Evolutionary conservation across 2,329 filamentous ascomycete species (phyloP), one percentile per base, ranked within the genome.

Genomic region (Aquanectria penicillioides): DNA sequence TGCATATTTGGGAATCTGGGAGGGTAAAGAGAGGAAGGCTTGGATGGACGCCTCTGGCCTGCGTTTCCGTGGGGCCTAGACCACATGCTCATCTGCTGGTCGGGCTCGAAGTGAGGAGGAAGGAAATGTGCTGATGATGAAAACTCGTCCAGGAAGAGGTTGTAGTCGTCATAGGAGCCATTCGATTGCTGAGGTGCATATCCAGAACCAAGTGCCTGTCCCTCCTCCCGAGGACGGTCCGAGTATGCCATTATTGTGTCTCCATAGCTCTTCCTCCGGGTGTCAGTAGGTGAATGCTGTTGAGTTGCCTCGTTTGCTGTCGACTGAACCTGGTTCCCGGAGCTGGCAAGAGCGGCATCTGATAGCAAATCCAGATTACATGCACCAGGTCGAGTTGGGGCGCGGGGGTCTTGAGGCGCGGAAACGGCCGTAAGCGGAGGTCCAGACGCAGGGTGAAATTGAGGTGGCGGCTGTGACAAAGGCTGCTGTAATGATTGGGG

Each of bases 281-380:
- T 68, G 29, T 83, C 74, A 8, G 74, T 74, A 11, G 68, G 64
- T 6, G 74, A 69, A 29, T 78, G 74, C 41, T 81, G 81, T 10
- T 78, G 74, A 10, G 60, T 71, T 25, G 82, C 73, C 20, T 81
- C 81, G 9, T 78, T 69, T 65, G 84, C 78, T 72, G 83, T 80
- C 18, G 80, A 77, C 55, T 81, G 82, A 65, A 85, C 81, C n/a
- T 78, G 74, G 59, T 78, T 80, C 20, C 83, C 81, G 64, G 85
- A 83, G 56, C 81, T 84, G n/a, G 81, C 82, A 15, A 85, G 80
- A 6, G 84, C 84, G n/a, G 84, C 84, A 69, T 87, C 84, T 5
- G 84, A 87, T 15, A 87, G 74, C 9, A 87, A 75, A 59, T 87
- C 84, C 29, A 87, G 76, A 62, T 86, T 87, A 67, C 84, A 86